These are phyloP conservation scores for Gonium pectorale DNA, from an alignment of 139 green algal species.

Conservation along the genomic window DNA sequence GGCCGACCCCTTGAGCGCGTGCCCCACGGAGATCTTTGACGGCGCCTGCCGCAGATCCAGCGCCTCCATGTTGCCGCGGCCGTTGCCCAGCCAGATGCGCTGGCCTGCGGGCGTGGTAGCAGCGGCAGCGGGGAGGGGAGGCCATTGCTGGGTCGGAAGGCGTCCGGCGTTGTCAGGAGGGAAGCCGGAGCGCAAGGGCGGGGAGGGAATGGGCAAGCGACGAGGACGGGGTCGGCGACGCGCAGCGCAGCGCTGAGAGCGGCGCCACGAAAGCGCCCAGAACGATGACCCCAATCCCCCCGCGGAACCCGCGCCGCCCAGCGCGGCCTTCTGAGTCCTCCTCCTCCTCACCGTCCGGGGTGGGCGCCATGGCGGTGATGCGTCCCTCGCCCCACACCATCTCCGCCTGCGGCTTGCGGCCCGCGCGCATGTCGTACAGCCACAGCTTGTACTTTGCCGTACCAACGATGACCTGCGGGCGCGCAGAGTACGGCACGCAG, in stretches of 20 bases:
- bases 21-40: slow-evolving; percentile 45
- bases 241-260: no score
- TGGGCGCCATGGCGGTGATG: slow-evolving; percentile 63
- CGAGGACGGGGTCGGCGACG: no score
- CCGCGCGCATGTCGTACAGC: slow-evolving; percentile 62
- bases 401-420: slow-evolving; percentile 74
- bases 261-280: no score
- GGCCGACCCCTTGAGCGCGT: slow-evolving; percentile 38
- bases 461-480: slow-evolving; percentile 25
- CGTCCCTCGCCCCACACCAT: slow-evolving; percentile 64
- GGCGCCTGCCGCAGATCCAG: slow-evolving; percentile 59
- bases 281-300: no score
- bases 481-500: no score
- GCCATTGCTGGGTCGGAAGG: neutral
- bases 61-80: slow-evolving; percentile 68
- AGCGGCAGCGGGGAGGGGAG: neutral
- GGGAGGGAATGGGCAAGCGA: no score
- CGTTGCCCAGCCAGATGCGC: slow-evolving; percentile 75
- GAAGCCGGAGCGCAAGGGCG: neutral
- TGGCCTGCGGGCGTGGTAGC: slow-evolving; percentile 39
- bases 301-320: no score
- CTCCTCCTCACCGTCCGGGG: slow-evolving; percentile 50
- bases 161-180: neutral
- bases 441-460: slow-evolving; percentile 62
- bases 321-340: no score